Evolutionary conservation across 352 stramenopile genomes (phyloP).

Genomic region (Saprolegnia diclina): DNA sequence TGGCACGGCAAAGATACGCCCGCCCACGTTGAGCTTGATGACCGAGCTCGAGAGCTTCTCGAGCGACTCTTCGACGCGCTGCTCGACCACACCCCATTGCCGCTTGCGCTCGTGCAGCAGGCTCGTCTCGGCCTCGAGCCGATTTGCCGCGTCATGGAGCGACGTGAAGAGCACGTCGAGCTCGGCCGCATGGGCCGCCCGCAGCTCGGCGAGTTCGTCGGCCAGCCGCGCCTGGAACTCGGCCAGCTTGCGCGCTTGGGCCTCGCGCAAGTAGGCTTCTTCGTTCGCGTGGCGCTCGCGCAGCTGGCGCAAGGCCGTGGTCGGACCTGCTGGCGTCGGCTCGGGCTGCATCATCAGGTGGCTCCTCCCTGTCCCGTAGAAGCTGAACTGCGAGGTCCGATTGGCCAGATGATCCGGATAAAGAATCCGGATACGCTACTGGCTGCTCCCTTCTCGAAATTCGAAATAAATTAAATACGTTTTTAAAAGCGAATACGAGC

Average conservation of each 20-base stretch:
- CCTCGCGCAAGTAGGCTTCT: neutral
- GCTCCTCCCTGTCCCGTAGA: too few species aligned
- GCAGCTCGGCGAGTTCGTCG: neutral
- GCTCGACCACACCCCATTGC: slow-evolving; percentile 22
- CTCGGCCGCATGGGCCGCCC: neutral
- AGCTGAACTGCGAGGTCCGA: neutral
- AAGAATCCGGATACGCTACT: neutral
- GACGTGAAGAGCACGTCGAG: slow-evolving; percentile 14
- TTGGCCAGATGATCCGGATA: neutral
- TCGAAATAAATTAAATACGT: neutral
- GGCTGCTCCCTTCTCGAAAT: slow-evolving; percentile 1
- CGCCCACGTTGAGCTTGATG: slow-evolving; percentile 28
- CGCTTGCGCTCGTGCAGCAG: slow-evolving; percentile 8
- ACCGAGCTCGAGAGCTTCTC: slow-evolving; percentile 18
- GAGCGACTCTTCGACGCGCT: slow-evolving; percentile 10
- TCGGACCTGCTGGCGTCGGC: neutral
- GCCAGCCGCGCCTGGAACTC: neutral
- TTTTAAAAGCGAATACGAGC: neutral
- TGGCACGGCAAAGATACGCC: slow-evolving; percentile 25
- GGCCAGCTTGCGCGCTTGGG: neutral
- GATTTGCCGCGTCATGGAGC: neutral
- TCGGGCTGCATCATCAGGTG: neutral
- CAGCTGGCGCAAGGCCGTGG: neutral
- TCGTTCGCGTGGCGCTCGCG: neutral
- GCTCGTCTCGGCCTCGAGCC: neutral